phyloP scores from a whole-genome alignment of 1,139 yeast genomes.

The Pichia sp. region DNA sequence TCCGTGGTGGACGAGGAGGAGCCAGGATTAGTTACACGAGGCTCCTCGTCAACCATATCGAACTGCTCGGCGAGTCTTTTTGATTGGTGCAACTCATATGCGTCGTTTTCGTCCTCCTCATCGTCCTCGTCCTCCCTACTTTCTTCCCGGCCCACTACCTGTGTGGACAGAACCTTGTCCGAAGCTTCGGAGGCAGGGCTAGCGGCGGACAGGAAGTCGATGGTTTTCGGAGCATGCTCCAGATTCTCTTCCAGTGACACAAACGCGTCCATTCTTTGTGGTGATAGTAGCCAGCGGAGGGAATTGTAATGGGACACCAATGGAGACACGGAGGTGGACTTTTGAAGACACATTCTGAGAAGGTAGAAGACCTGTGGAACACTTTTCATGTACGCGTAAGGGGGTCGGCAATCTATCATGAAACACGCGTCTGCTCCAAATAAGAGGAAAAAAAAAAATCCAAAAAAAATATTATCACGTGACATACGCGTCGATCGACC shows the following conservation, averaged over 20 bases:
- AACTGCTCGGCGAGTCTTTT: slow-evolving; percentile 10
- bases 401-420: not conserved
- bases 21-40: not conserved
- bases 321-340: too few relatives aligned
- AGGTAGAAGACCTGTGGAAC: too few relatives aligned
- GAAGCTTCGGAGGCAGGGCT: not conserved
- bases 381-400: not conserved
- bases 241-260: not conserved
- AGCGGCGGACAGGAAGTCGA: not conserved
- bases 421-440: not conserved
- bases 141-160: not conserved
- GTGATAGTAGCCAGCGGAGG: not conserved
- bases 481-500: not conserved
- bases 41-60: slow-evolving; percentile 6
- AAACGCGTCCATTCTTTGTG: not conserved
- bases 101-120: slow-evolving; percentile 9
- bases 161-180: not conserved
- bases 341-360: too few relatives aligned
- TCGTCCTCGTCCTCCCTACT: not conserved
- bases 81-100: slow-evolving; percentile 12
- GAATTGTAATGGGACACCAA: not conserved
- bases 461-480: not conserved
- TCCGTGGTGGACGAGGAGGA: not conserved
- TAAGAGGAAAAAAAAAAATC: too few relatives aligned
- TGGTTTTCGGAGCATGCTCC: not conserved